phyloP scores from a whole-genome alignment of 192 early-diverging fungal species.

The Gigaspora rosea region DNA sequence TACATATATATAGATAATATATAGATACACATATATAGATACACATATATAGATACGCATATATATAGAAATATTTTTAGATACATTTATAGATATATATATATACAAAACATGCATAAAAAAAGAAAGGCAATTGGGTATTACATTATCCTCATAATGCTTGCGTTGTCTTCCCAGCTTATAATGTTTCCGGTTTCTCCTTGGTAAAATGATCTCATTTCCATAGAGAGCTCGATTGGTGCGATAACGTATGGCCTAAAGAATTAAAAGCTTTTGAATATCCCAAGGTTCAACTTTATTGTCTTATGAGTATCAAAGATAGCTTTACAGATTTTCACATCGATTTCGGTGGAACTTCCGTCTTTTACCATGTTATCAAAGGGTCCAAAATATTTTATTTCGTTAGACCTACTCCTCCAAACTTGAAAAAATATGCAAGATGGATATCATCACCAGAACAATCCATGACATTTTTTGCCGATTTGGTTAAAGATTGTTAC shows the following conservation, averaged over 20 bases:
- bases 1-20: no score
- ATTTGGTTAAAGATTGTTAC: conserved; percentile 77
- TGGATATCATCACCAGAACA: conserved; percentile 91
- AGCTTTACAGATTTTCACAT: conserved; percentile 64
- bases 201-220: not conserved
- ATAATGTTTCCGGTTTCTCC: no score
- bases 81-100: no score
- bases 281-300: conserved; percentile 88
- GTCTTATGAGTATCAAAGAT: conserved; percentile 90
- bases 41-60: no score
- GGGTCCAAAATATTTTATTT: conserved; percentile 91
- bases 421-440: conserved; percentile 86
- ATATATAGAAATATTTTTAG: no score
- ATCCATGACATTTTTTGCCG: conserved; percentile 77
- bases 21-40: no score
- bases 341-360: conserved; percentile 83
- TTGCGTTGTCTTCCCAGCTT: no score
- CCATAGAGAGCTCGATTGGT: conserved; percentile 82
- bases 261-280: conserved; percentile 66
- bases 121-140: no score
- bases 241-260: conserved; percentile 83
- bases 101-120: no score
- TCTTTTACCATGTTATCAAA: conserved; percentile 88
- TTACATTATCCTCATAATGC: no score
- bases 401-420: conserved; percentile 76